Percentiles rank a stretch among this genome's conserved stretches.
Conservation (phyloP, 2,329 filamentous ascomycete species). For the Nemania diffusa region DNA sequence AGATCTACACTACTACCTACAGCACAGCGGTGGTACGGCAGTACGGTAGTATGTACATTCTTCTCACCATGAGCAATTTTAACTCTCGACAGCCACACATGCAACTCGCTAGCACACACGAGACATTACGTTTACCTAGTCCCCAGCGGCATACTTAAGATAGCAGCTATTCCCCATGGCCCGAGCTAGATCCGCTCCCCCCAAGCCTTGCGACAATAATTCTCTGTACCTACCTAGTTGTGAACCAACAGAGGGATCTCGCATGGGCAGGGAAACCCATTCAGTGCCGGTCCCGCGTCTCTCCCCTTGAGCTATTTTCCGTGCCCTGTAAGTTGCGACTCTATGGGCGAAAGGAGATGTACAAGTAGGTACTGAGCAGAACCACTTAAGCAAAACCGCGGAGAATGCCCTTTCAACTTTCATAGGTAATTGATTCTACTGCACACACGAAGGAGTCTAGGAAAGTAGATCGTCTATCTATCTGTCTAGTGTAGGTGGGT, state of each 20-base stretch:
- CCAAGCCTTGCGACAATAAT: constrained; percentile 5
- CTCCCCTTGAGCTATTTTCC: constrained; percentile 25
- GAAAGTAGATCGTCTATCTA: background rate
- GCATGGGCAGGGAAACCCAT: background rate
- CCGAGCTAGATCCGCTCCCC: constrained; percentile 10
- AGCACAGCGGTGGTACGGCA: no score
- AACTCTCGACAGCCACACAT: constrained; percentile 31
- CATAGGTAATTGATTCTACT: constrained; percentile 2
- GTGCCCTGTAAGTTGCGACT: background rate
- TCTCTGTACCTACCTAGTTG: background rate
- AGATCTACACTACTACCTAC: constrained; percentile 5
- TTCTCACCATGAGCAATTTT: constrained; percentile 31
- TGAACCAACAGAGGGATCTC: constrained; percentile 11
- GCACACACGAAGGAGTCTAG: background rate
- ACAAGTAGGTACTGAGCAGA: background rate
- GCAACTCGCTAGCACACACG: constrained; percentile 23
- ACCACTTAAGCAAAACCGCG: background rate
- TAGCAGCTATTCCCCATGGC: constrained; percentile 17
- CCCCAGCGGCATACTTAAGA: constrained; percentile 10
- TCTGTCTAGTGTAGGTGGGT: background rate
- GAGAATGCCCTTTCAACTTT: background rate
- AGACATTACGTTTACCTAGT: background rate
- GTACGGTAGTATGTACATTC: background rate
- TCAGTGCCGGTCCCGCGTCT: constrained; percentile 9
- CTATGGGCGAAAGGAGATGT: background rate